These are phyloP conservation scores for Aspergillus steynii DNA, from an alignment of 495 filamentous ascomycete genomes.

Conservation along the genomic window DNA sequence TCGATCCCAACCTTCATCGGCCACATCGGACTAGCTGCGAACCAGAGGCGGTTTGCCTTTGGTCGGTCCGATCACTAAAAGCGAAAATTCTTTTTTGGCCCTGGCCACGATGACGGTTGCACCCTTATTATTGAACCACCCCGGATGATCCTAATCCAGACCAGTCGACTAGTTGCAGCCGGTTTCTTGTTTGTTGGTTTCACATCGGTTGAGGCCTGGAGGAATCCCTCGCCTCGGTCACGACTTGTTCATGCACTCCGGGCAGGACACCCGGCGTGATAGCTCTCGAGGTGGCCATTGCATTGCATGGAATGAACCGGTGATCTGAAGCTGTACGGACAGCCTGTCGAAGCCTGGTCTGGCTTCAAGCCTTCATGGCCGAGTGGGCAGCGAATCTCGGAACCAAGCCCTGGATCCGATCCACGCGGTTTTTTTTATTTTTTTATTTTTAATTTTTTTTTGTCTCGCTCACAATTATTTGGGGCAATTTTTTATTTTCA, in stretches of 20 bases:
- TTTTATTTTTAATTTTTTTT: conserved; percentile 12
- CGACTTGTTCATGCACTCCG: neutral
- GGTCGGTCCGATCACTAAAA: neutral
- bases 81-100: neutral
- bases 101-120: neutral
- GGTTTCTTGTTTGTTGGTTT: neutral
- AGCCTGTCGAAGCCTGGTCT: too few species aligned
- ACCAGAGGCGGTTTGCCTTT: neutral
- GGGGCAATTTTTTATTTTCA: conserved; percentile 7
- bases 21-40: conserved; percentile 13
- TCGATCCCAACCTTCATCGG: conserved; percentile 22
- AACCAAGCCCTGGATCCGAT: conserved; percentile 21
- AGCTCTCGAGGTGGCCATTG: neutral
- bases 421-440: conserved; percentile 18
- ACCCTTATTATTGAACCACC: conserved; percentile 9
- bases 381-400: conserved; percentile 24
- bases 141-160: conserved; percentile 23
- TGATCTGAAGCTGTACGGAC: too few species aligned
- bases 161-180: conserved; percentile 5
- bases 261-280: neutral
- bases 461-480: neutral
- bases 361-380: too few species aligned
- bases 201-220: neutral
- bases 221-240: conserved; percentile 1
- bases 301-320: too few species aligned